These are phyloP conservation scores for Brasilioporus rufonigricans DNA, from an alignment of 768 basidiomycete genomes.

Conservation along the genomic window DNA sequence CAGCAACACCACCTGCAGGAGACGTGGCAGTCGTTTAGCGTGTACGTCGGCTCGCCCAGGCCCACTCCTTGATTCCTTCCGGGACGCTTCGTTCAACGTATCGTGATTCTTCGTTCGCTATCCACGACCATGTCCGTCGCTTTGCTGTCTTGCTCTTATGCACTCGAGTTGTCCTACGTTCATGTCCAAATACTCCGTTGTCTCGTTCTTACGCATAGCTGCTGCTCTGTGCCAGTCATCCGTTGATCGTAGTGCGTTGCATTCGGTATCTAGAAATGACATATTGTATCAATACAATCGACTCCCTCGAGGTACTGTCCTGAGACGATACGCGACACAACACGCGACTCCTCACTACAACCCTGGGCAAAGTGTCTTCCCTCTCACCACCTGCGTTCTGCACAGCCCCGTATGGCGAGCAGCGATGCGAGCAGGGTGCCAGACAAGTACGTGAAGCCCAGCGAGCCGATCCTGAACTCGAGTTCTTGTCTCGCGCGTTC, in stretches of 20 bases:
- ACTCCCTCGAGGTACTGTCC: too few species aligned
- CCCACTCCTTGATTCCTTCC: neutral
- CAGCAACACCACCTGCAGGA: slow-evolving; percentile 38
- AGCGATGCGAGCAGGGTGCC: slow-evolving; percentile 54
- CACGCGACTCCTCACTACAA: slow-evolving; percentile 44
- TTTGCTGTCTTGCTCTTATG: neutral
- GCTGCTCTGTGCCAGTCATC: neutral
- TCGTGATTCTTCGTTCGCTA: neutral
- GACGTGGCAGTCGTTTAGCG: slow-evolving; percentile 70
- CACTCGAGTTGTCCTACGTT: too few species aligned
- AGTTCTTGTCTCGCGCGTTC: slow-evolving; percentile 71
- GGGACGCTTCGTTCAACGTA: too few species aligned
- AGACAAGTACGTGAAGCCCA: slow-evolving; percentile 80
- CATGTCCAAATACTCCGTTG: neutral
- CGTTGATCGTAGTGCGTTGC: neutral
- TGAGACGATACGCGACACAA: too few species aligned
- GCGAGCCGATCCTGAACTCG: slow-evolving; percentile 88
- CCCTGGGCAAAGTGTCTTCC: slow-evolving; percentile 67
- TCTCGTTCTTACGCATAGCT: neutral
- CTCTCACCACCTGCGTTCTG: slow-evolving; percentile 63
- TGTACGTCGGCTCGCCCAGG: slow-evolving; percentile 40
- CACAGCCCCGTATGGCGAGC: slow-evolving; percentile 57
- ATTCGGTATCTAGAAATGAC: neutral
- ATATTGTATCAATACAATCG: too few species aligned
- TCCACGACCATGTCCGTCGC: neutral